Evolutionary conservation across 2,329 filamentous ascomycete species (phyloP), one percentile per base, ranked within the genome.

Genomic region (Aureobasidium sp.): DNA sequence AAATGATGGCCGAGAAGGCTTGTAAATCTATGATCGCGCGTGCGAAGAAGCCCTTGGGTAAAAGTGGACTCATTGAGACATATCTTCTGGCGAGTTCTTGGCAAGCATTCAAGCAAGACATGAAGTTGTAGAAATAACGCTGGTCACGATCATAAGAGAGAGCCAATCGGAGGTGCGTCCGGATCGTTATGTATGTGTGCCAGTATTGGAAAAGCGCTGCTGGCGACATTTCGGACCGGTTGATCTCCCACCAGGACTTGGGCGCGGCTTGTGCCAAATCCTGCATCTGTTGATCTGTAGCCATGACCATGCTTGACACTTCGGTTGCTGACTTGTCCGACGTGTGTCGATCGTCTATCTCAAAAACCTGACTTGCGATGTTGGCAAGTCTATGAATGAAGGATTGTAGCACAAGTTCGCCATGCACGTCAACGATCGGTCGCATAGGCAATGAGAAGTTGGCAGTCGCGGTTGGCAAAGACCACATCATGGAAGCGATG

Each of bases 401-500:
- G 16, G 57, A 53, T 12, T 60, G 58, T 16, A 55, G 52, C n/a
- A 59, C 41, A 6, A 66, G 57, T 42, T 56, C 49, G 2, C 63
- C 62, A n/a, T 60, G 53, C 2, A 56, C 21, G 39, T 57, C 40
- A 3, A 63, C 21, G 21, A 62, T 35, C 6, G 47, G 44, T 44
- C 52, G 53, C 14, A 50, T 50, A 19, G 58, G 60, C 16, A 59
- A 58, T 34, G 37, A 53, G 44, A 59, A 60, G 22, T 54, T 60
- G 35, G 51, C 56, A 7, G 67, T 70, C 12, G 59, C 63, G n/a
- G 65, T 58, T 11, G 68, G 68, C 5, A 70, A 54, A 54, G 70
- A 70, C 40, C 67, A 61, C 17, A 69, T 57, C 61, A 67, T 65
- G 1, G 63, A 63, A 2, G 58, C 47, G 3, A 71, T 48, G 32